A percentile compares a stretch with the other conserved stretches of the same genome.
These are phyloP conservation scores for Suillus alpinus DNA, from an alignment of 768 basidiomycete species.

Conservation along the genomic window DNA sequence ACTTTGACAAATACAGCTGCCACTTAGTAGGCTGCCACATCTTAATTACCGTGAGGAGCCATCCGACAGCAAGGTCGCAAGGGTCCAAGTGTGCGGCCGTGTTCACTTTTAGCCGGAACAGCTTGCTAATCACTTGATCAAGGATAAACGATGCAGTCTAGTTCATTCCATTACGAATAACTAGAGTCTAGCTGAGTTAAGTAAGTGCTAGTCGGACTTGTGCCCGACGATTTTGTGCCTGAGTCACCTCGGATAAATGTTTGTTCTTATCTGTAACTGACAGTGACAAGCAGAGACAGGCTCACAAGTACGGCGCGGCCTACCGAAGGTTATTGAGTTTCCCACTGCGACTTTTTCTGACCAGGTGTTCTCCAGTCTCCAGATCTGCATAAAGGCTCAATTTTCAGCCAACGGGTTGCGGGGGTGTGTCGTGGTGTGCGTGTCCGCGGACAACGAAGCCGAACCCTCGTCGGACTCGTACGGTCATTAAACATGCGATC, in stretches of 20 bases:
- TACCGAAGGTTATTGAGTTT: background rate
- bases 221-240: background rate
- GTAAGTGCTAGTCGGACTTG: background rate
- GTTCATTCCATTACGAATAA: background rate
- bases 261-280: background rate
- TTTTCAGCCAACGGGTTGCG: background rate
- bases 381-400: too few relatives aligned
- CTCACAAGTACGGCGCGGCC: background rate
- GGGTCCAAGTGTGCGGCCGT: background rate
- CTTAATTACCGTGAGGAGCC: background rate
- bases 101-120: background rate
- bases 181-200: background rate
- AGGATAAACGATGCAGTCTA: background rate
- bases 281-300: background rate
- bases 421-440: background rate
- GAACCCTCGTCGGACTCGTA: background rate
- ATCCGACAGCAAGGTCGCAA: background rate
- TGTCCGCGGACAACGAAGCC: background rate
- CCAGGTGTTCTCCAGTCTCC: background rate
- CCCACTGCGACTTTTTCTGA: background rate
- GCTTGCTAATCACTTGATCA: background rate
- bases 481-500: background rate
- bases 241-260: background rate
- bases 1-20: constrained; percentile 16
- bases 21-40: background rate